Percentiles rank a stretch among this genome's conserved stretches.
These are phyloP conservation scores for Graphium sp. DNA, from an alignment of 2,329 filamentous ascomycete species.

Conservation along the genomic window DNA sequence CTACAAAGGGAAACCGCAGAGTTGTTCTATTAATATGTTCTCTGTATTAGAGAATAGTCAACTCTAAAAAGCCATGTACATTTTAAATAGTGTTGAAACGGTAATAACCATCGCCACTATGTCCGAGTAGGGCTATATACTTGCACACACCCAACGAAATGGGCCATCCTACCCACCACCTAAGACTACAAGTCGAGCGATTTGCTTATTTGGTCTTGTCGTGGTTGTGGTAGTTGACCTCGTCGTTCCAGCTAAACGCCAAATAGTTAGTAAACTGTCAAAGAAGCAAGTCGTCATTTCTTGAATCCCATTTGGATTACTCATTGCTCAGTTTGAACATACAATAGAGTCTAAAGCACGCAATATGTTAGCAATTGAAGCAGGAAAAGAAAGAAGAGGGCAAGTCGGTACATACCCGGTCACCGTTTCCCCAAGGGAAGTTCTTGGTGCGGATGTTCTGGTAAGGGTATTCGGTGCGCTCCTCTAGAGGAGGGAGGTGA, in stretches of 20 bases:
- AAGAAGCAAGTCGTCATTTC: conserved; percentile 1
- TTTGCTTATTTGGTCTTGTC: conserved; percentile 38
- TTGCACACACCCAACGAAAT: no score
- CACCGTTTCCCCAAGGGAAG: conserved; percentile 86
- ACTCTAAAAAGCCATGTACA: no score
- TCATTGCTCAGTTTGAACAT: no score
- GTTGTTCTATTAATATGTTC: no score
- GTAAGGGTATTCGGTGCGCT: conserved; percentile 86
- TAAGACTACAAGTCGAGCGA: no score
- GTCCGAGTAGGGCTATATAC: no score
- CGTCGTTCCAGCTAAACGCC: conserved; percentile 65
- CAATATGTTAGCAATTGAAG: conserved; percentile 11
- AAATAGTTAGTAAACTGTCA: conserved; percentile 7
- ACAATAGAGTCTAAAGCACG: conserved; percentile 44
- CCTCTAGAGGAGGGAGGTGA: conserved; percentile 75
- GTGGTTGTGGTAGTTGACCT: conserved; percentile 95
- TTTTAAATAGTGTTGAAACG: no score
- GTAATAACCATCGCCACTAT: no score
- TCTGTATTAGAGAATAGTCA: no score
- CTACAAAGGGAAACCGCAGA: no score
- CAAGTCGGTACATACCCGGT: conserved; percentile 52
- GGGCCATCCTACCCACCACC: no score
- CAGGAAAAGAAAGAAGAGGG: conserved; percentile 12
- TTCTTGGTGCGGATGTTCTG: conserved; percentile 97
- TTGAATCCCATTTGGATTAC: not conserved